phyloP scores from a whole-genome alignment of 805 yeast genomes.

The Sugiyamaella mastotermitis region DNA sequence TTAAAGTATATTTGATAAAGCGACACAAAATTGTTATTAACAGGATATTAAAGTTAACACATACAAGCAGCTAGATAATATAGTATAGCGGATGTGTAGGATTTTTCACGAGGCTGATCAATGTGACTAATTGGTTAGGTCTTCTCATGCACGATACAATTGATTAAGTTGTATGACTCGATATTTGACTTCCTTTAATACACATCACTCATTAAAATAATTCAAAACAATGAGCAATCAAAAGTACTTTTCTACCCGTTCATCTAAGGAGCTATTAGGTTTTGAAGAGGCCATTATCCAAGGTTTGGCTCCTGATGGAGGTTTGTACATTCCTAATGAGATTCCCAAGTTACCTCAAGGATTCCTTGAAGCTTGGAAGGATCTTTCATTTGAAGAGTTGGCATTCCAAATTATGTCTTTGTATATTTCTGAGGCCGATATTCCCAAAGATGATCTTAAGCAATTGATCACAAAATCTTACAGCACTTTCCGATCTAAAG shows the following conservation, averaged over 20 bases:
- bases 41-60: no score
- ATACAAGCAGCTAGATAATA: no score
- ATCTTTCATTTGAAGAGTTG: constrained; percentile 72
- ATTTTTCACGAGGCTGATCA: no score
- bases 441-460: constrained; percentile 62
- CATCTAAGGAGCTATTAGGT: constrained; percentile 27
- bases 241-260: constrained; percentile 35
- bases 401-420: constrained; percentile 82
- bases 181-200: no score
- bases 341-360: constrained; percentile 63
- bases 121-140: no score
- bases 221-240: constrained; percentile 7
- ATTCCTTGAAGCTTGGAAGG: constrained; percentile 61
- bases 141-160: no score
- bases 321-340: constrained; percentile 79
- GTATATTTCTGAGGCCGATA: constrained; percentile 68
- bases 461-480: constrained; percentile 64
- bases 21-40: no score
- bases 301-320: constrained; percentile 97
- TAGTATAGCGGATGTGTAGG: no score
- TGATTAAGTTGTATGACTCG: no score
- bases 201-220: no score
- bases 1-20: no score
- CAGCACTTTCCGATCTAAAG: constrained; percentile 79
- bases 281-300: constrained; percentile 38